These are phyloP conservation scores for Calophaca sinica DNA, from an alignment of 306 rosid species.

Conservation along the genomic window DNA sequence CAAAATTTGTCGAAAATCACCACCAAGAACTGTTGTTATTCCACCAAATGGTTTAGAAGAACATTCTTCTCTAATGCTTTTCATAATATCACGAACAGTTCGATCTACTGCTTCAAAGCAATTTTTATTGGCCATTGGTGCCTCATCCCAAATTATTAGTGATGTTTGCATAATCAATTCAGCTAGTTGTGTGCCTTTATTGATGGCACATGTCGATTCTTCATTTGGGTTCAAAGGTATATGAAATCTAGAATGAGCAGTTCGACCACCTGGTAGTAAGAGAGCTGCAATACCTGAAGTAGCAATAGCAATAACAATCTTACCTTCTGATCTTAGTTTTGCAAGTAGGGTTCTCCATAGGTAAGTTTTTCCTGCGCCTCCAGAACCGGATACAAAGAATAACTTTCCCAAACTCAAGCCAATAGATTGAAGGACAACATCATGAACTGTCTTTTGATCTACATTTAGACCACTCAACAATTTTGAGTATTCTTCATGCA, in stretches of 20 bases:
- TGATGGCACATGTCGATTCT: background rate
- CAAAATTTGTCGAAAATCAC: no score
- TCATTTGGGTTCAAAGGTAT: conserved; percentile 15
- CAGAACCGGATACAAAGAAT: background rate
- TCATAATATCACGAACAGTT: no score
- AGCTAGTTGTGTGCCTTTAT: background rate
- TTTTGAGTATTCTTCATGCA: background rate
- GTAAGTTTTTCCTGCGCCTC: background rate
- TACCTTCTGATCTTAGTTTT: background rate
- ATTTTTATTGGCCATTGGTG: background rate
- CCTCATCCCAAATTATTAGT: background rate
- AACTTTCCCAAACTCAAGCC: background rate
- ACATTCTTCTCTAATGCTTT: no score
- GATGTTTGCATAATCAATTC: conserved; percentile 5
- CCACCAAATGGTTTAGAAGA: no score
- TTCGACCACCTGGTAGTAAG: no score
- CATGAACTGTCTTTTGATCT: background rate
- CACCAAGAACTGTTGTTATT: no score
- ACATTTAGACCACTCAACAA: background rate
- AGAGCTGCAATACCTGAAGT: conserved; percentile 21
- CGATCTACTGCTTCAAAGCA: no score
- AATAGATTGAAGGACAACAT: background rate
- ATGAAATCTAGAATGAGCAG: background rate
- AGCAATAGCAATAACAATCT: background rate
- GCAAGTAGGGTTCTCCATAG: conserved; percentile 1